A percentile compares a stretch with the other conserved stretches of the same genome.
phyloP scores from a whole-genome alignment of 768 basidiomycete genomes.

The Austroboletus eburneus region DNA sequence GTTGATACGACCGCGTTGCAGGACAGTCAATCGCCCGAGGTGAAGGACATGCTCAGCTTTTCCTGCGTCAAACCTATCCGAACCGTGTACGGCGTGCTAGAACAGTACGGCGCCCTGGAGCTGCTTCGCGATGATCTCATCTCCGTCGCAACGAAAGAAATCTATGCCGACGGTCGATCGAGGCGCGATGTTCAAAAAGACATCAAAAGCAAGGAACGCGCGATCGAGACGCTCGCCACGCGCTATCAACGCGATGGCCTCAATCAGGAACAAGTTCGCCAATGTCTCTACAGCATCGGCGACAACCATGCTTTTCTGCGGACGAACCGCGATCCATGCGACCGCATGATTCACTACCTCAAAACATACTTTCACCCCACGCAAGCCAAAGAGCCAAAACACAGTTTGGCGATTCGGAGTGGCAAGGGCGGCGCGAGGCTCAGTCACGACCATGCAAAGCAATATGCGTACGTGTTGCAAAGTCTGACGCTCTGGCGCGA shows the following conservation, averaged over 20 bases:
- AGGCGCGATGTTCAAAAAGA: slow-evolving; percentile 80
- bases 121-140: slow-evolving; percentile 76
- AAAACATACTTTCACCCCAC: slow-evolving; percentile 77
- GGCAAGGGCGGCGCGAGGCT: slow-evolving; percentile 77
- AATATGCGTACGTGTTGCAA: slow-evolving; percentile 83
- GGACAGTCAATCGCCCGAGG: slow-evolving; percentile 85
- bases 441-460: slow-evolving; percentile 80
- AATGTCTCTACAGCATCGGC: slow-evolving; percentile 84
- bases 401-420: slow-evolving; percentile 74
- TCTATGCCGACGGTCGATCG: slow-evolving; percentile 64
- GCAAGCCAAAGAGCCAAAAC: slow-evolving; percentile 57
- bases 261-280: slow-evolving; percentile 61
- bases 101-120: slow-evolving; percentile 58
- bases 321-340: slow-evolving; percentile 84
- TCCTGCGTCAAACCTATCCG: slow-evolving; percentile 75
- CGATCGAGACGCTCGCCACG: slow-evolving; percentile 68
- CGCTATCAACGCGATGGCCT: slow-evolving; percentile 59
- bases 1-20: slow-evolving; percentile 22
- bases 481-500: slow-evolving; percentile 86
- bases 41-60: slow-evolving; percentile 75
- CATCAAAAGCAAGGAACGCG: slow-evolving; percentile 80
- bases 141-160: slow-evolving; percentile 76
- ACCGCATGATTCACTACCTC: slow-evolving; percentile 73
- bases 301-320: slow-evolving; percentile 89
- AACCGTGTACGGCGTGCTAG: slow-evolving; percentile 66